phyloP scores from a whole-genome alignment of 2,329 filamentous ascomycete species.

The Pseudocercospora fuligena region DNA sequence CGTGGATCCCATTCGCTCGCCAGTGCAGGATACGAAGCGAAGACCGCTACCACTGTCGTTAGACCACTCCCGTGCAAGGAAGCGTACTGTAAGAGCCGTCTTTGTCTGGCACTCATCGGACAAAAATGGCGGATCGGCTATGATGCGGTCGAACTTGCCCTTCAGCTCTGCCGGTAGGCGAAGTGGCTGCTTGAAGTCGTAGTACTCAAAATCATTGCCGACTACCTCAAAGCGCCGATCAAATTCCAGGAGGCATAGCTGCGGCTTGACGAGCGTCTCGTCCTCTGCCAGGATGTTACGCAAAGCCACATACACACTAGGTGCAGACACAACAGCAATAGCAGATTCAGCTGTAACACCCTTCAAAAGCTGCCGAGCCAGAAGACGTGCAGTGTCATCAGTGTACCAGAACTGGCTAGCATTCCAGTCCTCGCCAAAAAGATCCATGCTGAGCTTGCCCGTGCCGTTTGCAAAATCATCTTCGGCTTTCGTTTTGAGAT shows the following conservation, averaged over 20 bases:
- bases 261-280: constrained; percentile 53
- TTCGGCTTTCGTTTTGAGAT: constrained; percentile 67
- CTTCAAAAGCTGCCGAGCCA: constrained; percentile 69
- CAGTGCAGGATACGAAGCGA: constrained; percentile 71
- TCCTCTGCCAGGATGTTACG: constrained; percentile 62
- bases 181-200: constrained; percentile 73
- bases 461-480: constrained; percentile 48
- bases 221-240: constrained; percentile 76
- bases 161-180: constrained; percentile 66
- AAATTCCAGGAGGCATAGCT: constrained; percentile 71
- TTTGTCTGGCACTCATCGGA: constrained; percentile 82
- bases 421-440: constrained; percentile 82
- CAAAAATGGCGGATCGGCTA: constrained; percentile 79
- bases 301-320: constrained; percentile 76
- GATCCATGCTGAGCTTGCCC: constrained; percentile 63
- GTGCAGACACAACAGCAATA: constrained; percentile 74
- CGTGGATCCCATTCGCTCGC: constrained; percentile 73
- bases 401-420: constrained; percentile 75
- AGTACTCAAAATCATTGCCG: constrained; percentile 74
- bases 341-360: constrained; percentile 58
- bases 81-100: constrained; percentile 75
- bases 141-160: constrained; percentile 68
- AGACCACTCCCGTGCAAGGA: constrained; percentile 63
- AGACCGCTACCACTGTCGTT: constrained; percentile 27
- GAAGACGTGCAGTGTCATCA: constrained; percentile 68